Base-by-base conservation (phyloP, 768 basidiomycete species). In the Boletus patriciae region DNA sequence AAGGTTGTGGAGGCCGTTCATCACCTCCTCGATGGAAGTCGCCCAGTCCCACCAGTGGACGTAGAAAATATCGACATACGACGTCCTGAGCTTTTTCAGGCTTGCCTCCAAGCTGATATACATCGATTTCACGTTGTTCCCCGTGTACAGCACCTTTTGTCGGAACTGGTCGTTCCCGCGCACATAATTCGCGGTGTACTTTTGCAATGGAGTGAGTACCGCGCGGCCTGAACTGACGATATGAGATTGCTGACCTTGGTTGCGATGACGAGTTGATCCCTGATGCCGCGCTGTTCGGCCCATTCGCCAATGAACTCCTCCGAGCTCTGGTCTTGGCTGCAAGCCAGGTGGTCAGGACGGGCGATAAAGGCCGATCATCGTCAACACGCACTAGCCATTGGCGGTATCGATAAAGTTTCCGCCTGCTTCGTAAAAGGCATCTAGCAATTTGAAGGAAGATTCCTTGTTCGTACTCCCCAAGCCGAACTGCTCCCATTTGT, bases 251-350 rank as follows among this genome's bases (percentile, higher is more conserved):
- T 18, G 15, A 44, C 43, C 73, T 76, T 80, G 21, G 80, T 77
- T 0, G 80, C 80, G 34, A 80, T 65, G 59, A 80, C 71, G 16
- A 82, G 72, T 52, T 80, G 77, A 57, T 82, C 77, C 38, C 80
- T 70, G 53, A 74, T 72, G 1, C 68, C 71, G 19, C 77, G 69
- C 33, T 60, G 52, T 58, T 77, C 73, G 66, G 77, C 77, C 80
- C 81, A 82, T 60, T 81, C 80, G 10, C 81, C 80, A 23, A 82
- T 72, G 62, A 79, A 78, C 49, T 60, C 57, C 63, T 88, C 85
- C 5, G 81, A 83, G n/a, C 75, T 64, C 57, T 80, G 83, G 57
- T 83, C 77, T 62, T 85, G 82, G 51, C 77, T 80, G 25, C 25
- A 44, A 44, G 27, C 10, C 27, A 43, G 4, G 37, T 4, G 9